Percentiles rank a stretch among this genome's conserved stretches.
Conservation (phyloP, 345 rosid genomes). For the Salix koriyanagi region DNA sequence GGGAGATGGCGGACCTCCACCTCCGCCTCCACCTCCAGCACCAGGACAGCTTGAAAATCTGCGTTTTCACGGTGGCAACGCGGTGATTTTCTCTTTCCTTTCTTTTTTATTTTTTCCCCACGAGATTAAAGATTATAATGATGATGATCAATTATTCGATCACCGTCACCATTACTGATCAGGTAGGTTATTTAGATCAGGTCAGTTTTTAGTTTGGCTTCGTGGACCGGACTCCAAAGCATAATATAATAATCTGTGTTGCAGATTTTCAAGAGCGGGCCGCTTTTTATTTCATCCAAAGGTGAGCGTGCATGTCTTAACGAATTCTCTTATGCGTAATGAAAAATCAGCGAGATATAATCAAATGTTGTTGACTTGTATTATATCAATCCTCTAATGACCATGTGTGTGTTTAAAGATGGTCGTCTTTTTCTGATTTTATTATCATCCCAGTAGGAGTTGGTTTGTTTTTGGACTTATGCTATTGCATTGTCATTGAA, state of each 20-base stretch:
- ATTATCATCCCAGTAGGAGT: not conserved
- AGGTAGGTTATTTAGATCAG: not conserved
- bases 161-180: not conserved
- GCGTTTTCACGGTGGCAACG: slow-evolving; percentile 5
- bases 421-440: not conserved
- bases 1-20: slow-evolving; percentile 12
- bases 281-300: slow-evolving; percentile 26
- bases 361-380: not conserved
- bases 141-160: not conserved
- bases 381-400: not conserved
- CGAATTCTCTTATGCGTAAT: not conserved
- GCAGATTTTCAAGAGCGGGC: slow-evolving; percentile 29
- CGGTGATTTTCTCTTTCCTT: not conserved
- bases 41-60: slow-evolving; percentile 12
- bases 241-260: not conserved
- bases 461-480: not conserved
- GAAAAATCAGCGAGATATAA: not conserved
- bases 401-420: not conserved
- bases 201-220: not conserved
- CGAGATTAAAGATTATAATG: not conserved
- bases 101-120: not conserved
- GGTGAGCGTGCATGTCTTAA: slow-evolving; percentile 1
- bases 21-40: slow-evolving; percentile 11
- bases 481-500: too few species aligned
- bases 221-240: not conserved